Evolutionary conservation across 768 basidiomycete genomes (phyloP).

Genomic region (Suillus lakei): DNA sequence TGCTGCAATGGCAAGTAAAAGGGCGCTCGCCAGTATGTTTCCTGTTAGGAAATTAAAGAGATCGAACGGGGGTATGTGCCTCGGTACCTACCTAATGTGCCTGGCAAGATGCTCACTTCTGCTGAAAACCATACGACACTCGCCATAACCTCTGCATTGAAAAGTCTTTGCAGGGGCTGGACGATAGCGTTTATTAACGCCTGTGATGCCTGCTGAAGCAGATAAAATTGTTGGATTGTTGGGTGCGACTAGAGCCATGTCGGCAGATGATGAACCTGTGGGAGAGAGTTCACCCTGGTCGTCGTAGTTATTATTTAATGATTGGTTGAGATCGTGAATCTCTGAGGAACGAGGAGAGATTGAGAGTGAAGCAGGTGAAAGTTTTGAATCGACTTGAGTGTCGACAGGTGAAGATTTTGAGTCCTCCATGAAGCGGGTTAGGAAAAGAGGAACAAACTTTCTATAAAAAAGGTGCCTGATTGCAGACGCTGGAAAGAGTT

Average conservation of each 20-base stretch:
- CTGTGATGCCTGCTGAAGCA: conserved; percentile 18
- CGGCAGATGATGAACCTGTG: conserved; percentile 10
- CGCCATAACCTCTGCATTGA: conserved; percentile 92
- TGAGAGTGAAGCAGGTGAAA: conserved; percentile 12
- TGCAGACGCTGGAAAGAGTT: conserved; percentile 34
- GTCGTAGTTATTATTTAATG: conserved; percentile 8
- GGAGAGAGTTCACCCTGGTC: conserved; percentile 13
- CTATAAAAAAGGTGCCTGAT: conserved; percentile 40
- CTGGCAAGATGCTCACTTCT: conserved; percentile 94
- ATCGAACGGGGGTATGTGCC: conserved; percentile 30
- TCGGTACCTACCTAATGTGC: conserved; percentile 81
- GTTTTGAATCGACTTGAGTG: conserved; percentile 18
- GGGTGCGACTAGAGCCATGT: conserved; percentile 41
- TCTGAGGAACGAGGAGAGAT: conserved; percentile 16
- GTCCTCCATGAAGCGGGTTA: conserved; percentile 36
- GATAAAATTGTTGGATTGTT: conserved; percentile 28
- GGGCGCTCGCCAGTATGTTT: conserved; percentile 99
- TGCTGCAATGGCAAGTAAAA: conserved; percentile 94
- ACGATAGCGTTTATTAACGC: conserved; percentile 68
- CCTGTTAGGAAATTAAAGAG: conserved; percentile 48
- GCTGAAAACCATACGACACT: conserved; percentile 96
- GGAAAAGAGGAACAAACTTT: conserved; percentile 39
- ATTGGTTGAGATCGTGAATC: conserved; percentile 9
- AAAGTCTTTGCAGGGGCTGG: conserved; percentile 92
- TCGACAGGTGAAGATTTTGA: conserved; percentile 37